Conservation (phyloP, 495 filamentous ascomycete species). For the Aspergillus incahuasiensis region DNA sequence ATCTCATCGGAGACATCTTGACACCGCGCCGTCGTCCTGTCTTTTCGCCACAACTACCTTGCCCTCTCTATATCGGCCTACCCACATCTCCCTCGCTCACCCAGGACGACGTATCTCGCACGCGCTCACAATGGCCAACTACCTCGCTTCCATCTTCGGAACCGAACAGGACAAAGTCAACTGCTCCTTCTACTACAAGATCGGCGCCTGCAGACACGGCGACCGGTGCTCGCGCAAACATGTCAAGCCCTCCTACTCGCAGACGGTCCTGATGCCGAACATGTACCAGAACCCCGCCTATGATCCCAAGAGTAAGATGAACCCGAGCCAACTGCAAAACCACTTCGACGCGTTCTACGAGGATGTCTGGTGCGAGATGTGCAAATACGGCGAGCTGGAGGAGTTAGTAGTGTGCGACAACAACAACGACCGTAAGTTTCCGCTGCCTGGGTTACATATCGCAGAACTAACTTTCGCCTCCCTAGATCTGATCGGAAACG, state of each 20-base stretch:
- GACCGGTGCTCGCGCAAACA: slow-evolving; percentile 97
- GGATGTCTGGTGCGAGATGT: slow-evolving; percentile 99
- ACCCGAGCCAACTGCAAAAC: slow-evolving; percentile 87
- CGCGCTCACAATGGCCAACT: slow-evolving; percentile 72
- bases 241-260: slow-evolving; percentile 96
- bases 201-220: slow-evolving; percentile 96
- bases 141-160: slow-evolving; percentile 98
- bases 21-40: background rate
- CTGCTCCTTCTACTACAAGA: slow-evolving; percentile 90
- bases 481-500: slow-evolving; percentile 92
- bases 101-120: background rate
- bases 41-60: background rate
- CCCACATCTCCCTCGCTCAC: background rate
- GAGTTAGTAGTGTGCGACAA: slow-evolving; percentile 90
- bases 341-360: slow-evolving; percentile 99
- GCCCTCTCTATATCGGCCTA: no score
- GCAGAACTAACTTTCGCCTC: slow-evolving; percentile 18
- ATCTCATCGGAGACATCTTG: slow-evolving; percentile 6
- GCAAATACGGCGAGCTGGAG: slow-evolving; percentile 86
- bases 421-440: slow-evolving; percentile 84
- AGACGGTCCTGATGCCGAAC: slow-evolving; percentile 96
- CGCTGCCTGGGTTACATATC: background rate
- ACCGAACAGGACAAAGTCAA: slow-evolving; percentile 98
- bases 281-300: slow-evolving; percentile 99
- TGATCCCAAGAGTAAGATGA: slow-evolving; percentile 96